Evolutionary conservation across 2,329 filamentous ascomycete genomes (phyloP), one percentile per base, ranked within the genome.

Genomic region (Penicillium corylophilum): DNA sequence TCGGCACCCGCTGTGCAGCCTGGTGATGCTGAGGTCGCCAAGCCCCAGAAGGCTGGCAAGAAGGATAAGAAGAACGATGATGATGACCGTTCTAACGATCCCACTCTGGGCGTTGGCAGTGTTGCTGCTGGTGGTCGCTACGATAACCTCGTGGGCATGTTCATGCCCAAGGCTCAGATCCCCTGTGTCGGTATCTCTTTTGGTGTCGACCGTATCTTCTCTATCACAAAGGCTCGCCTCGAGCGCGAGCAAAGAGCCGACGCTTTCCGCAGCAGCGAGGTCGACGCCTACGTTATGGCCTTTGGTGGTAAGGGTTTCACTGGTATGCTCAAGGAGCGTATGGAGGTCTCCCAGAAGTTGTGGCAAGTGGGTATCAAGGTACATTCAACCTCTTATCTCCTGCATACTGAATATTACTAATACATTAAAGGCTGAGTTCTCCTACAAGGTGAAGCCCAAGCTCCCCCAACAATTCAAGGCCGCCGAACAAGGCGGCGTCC

Each of bases 261-360:
- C 18, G 61, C 74, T 26, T 75, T 85, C 46, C 79, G 88, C 57
- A 79, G 80, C 58, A 90, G 86, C 65, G 88, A 94, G 63, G 87
- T 92, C 2, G 92, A 97, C 67, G 91, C 92, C 41, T 96, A 85
- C 73, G 88, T 97, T 65, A 97, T 97, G 91, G 91, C 91, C 0
- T 91, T 96, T 66, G 92, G 90, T 48, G 88, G 89, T 47, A 93
- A 92, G 74, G 88, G 86, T 18, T 93, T 92, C 71, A 87, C 81
- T 15, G 90, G 90, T 41, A 78, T 95, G 57, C 75, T 96, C 48
- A 84, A 85, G 60, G 88, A 96, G 77, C 87, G 93, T 59, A 92
- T 96, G 84, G 78, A 84, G 23, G 82, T 97, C 33, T 86, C 87
- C 53, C 82, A 84, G 59, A 79, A 79, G 59, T 78, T 97, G 44